Evolutionary conservation across 2,329 filamentous ascomycete species (phyloP), one percentile per base, ranked within the genome.

Genomic region (Nemania serpens): DNA sequence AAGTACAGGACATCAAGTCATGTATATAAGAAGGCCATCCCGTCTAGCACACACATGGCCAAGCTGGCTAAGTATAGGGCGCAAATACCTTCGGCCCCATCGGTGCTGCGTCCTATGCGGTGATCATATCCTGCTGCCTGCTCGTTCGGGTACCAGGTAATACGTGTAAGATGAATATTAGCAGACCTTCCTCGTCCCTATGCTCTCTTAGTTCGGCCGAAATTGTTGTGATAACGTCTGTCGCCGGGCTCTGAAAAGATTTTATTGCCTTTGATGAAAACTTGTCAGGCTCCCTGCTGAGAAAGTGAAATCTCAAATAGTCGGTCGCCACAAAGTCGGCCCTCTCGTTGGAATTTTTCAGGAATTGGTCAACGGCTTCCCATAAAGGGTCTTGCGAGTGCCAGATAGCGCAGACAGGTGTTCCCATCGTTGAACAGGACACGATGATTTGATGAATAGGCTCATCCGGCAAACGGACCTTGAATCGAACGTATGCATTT

Each of bases 401-500:
- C 41, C 41, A 58, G 6, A 58, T 52, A 4, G 20, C 13, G 22
- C 55, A 58, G 18, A 52, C 12, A 20, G 55, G 55, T 6, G 22
- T 22, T 10, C 13, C 48, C 55, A 58, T 58, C 3, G 55, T 58
- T 4, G 55, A 58, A 18, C 33, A 58, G 15, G 41, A 47, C 9
- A 58, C 20, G 13, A 58, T 52, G 11, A 58, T 39, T 4, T 18
- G 15, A 13, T 4, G 13, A 9, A 25, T 2, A 11, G 15, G 37
- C 2, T 6, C 2, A 13, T 52, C 33, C 1, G 47, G 15, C 11
- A 58, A 29, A 36, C 20, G 13, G 2, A 57, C 18, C 6, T 7
- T 20, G 29, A 37, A 36, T 18, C 29, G 55, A 52, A 58, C 18
- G 45, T 58, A 58, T 18, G 55, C 55, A 52, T 58, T 58, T 37